Base-by-base conservation (phyloP, 1,284 basidiomycete species). In the Ceratobasidium sp. region DNA sequence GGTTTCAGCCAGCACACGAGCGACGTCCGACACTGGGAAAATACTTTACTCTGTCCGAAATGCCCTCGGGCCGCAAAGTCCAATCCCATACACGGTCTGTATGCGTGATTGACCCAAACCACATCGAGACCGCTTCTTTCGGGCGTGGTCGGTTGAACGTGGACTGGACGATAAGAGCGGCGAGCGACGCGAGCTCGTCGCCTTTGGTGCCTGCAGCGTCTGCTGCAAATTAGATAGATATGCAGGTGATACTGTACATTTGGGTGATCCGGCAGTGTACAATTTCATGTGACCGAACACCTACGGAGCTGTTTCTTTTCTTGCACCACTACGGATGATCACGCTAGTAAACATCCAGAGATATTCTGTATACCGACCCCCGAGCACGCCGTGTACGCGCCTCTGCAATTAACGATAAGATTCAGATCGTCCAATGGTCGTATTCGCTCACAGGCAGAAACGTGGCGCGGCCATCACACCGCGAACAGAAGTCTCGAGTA, bases 141-240 rank as follows among this genome's bases (percentile, higher is more conserved):
- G 66, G 66, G n/a, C 51, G 22, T 69, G 66, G 29, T 69, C 66
- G 66, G 64, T 66, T 66, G 48, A 53, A 34, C 64, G 34, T 13
- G 64, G 34, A 69, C 66, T 69, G 66, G 66, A 69, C 66, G 66
- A 69, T 69, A 69, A 69, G 66, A n/a, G 5, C 19, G 11, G 58
- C 37, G 58, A 61, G 9, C 5, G 22, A 41, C 58, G 58, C 8
- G 58, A 43, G 58, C 58, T 13, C 19, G 58, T 37, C 19, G 58
- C n/a, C 58, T 41, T 61, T 39, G 58, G 58, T 61, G 58, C 37
- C 39, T 61, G 27, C 5, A 4, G 11, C 24, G 8, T 56, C 16
- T 8, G 9, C 19, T 31, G 29, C 19, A 41, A 14, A 41, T 41
- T 43, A 27, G 39, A 54, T 56, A 56, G 27, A 53, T 34, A 8